Evolutionary conservation across 441 rosid genomes (phyloP).

Genomic region (Croton laevigatus): DNA sequence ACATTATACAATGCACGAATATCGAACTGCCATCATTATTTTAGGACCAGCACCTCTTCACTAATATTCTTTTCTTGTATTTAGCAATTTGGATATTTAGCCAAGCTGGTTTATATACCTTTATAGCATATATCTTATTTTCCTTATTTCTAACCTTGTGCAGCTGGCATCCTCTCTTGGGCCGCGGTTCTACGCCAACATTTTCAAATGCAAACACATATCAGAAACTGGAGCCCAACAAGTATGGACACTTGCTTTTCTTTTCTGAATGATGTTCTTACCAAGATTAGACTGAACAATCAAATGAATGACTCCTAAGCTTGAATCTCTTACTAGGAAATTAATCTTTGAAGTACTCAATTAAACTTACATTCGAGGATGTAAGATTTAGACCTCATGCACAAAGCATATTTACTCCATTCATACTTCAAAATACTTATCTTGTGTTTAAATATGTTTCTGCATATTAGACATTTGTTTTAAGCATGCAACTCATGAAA

Average conservation of each 20-base stretch:
- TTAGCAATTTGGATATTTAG: not conserved
- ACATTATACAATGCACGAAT: not conserved
- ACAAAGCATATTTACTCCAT: not conserved
- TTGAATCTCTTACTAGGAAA: not conserved
- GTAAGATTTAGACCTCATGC: not conserved
- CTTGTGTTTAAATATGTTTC: not conserved
- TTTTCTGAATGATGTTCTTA: not conserved
- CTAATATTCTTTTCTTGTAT: not conserved
- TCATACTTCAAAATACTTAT: not conserved
- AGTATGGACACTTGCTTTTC: slow-evolving; percentile 32
- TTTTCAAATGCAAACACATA: slow-evolving; percentile 96
- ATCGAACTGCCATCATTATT: not conserved
- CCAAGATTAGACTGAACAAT: not conserved
- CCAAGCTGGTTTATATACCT: not conserved
- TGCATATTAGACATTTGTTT: slow-evolving; percentile 2
- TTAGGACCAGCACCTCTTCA: not conserved
- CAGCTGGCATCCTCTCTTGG: slow-evolving; percentile 99
- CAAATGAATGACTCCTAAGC: not conserved
- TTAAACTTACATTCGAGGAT: not conserved
- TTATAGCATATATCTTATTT: not conserved
- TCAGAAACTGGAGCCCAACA: slow-evolving; percentile 99
- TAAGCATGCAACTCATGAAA: not conserved
- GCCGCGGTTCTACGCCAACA: slow-evolving; percentile 88
- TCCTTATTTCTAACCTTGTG: slow-evolving; percentile 26
- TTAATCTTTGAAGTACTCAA: not conserved